Evolutionary conservation across 805 yeast genomes (phyloP), one percentile per base, ranked within the genome.

Genomic region (Yamadazyma takamatsuzukensis): DNA sequence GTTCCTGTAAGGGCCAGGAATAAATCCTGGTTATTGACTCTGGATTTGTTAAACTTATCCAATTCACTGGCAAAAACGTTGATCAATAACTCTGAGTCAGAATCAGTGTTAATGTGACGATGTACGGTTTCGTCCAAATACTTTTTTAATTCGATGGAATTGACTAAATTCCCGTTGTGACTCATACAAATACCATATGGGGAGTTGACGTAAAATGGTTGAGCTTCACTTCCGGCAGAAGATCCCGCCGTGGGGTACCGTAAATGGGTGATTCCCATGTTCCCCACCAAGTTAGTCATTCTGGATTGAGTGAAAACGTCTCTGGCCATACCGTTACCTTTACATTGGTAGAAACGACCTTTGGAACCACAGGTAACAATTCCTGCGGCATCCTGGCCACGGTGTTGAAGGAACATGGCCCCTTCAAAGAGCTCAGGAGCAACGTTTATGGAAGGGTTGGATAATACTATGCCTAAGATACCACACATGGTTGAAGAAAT

Each of bases 321-420:
- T 51, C 94, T 76, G 38, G 96, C 97, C 96, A 93, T 86, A 45
- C 98, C 98, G 59, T 88, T 90, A 50, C 98, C 98, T 66, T 93
- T 93, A 61, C 98, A 93, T 65, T 90, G 97, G 65, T 86, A 89
- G 38, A 93, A 74, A 39, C 98, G 74, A 44, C 97, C 98, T 41
- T 90, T 79, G 27, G 83, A 70, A 34, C 96, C 97, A 58, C 96
- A 87, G 6, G 98, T 93, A 15, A 87, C 93, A 34, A 93, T 90
- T 43, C 98, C 98, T n/a, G 97, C 96, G 8, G 98, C 98, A 59
- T 93, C 98, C 66, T 93, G 98, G 28, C 98, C 98, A 54, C 98
- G 76, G 56, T 93, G 98, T 57, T 93, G 98, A 41, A 93, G 68
- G 58, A 83, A 90, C 65, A 88, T 77, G 42, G 90, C 82, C 5